Base-by-base conservation (phyloP, 805 yeast genomes). In the Saturnispora diversa region DNA sequence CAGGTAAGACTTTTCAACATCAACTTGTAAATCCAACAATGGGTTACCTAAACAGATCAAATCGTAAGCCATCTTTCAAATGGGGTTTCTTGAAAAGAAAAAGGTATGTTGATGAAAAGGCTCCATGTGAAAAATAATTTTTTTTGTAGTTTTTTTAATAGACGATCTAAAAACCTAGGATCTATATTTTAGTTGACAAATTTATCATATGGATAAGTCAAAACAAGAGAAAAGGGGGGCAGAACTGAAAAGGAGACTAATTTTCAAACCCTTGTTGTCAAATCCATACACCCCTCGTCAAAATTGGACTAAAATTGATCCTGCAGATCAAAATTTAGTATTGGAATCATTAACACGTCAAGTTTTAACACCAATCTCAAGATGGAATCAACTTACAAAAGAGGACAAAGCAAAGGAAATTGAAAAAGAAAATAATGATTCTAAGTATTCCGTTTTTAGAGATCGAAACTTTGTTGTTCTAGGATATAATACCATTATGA, bases 1-100 rank as follows among this genome's bases (percentile, higher is more conserved):
- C 51, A 92, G 72, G 68, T 77, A 86, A 22, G 68, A 78, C 37
- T 71, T 57, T 19, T 71, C 75, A 51, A 80, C 87, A 47, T 77
- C 75, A 60, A 80, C 84, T 70, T 86, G 95, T 53, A 85, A 66
- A 60, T 87, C 96, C 45, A 88, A 72, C 50, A 88, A 72, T 33
- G 74, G 97, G 72, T 88, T 88, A 56, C 97, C 95, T 60, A 88
- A 75, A 65, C 90, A 82, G 50, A 87, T 81, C 50, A 86, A 69
- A 45, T 75, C 75, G 68, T 64, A 80, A 35, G 82, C 65, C 84
- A 76, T 77, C 19, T 24, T 35, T 26, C 21, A 9, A 17, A 35
- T 15, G n/a, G 17, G 23, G 25, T 33, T 29, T 17, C 20, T 30
- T n/a, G 3, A 37, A 31, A 13, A 25, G 26, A 28, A 13, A 26